phyloP scores from a whole-genome alignment of 1,284 basidiomycete genomes.

The Macrocybe sp. region DNA sequence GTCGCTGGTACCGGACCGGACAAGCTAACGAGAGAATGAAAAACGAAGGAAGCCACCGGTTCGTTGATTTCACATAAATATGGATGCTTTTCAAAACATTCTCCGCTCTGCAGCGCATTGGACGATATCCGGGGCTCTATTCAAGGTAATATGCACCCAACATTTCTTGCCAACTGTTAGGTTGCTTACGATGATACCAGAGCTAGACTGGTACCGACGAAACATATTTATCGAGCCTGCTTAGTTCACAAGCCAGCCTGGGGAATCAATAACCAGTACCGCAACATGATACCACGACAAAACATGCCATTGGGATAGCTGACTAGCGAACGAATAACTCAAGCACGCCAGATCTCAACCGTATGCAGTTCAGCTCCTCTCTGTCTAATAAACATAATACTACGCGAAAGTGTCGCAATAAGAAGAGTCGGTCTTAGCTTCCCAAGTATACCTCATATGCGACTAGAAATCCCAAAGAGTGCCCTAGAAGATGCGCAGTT shows the following conservation, averaged over 20 bases:
- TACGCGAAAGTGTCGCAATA: too few relatives aligned
- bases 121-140: conserved; percentile 78
- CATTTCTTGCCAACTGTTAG: neutral
- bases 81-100: neutral
- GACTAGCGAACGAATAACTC: too few relatives aligned
- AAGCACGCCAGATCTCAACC: too few relatives aligned
- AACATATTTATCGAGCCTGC: conserved; percentile 44
- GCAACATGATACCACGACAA: too few relatives aligned
- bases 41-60: conserved; percentile 47
- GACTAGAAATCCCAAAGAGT: conserved; percentile 38
- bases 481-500: conserved; percentile 21
- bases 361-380: too few relatives aligned
- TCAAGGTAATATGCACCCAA: conserved; percentile 38
- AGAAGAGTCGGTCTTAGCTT: too few relatives aligned
- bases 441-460: too few relatives aligned
- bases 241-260: conserved; percentile 3
- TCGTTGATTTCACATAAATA: conserved; percentile 8
- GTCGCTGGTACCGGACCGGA: conserved; percentile 59
- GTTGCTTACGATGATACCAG: conserved; percentile 25
- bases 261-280: too few relatives aligned
- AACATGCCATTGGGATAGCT: too few relatives aligned
- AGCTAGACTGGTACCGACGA: conserved; percentile 57
- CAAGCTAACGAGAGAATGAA: too few relatives aligned
- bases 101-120: conserved; percentile 48
- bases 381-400: too few relatives aligned